Evolutionary conservation across 164 flowering plant genomes (phyloP).

Genomic region (Dillenia turbinata): DNA sequence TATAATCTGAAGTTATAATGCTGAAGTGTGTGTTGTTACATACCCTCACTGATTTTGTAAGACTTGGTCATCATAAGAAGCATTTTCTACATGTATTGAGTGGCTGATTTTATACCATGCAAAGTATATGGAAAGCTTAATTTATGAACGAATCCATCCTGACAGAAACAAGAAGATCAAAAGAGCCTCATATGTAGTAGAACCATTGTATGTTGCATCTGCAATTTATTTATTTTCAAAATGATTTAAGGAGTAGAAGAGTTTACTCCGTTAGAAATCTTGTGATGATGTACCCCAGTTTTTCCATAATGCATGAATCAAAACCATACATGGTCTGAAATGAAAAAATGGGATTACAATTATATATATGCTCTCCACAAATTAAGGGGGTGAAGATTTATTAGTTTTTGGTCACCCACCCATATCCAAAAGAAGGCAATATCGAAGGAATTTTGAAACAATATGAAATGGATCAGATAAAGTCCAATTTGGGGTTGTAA

Average conservation of each 20-base stretch:
- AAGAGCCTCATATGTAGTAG: too few species aligned
- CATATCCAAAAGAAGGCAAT: slow-evolving; percentile 93
- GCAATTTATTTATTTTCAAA: neutral
- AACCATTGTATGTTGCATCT: too few species aligned
- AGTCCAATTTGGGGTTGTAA: slow-evolving; percentile 55
- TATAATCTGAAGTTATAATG: too few species aligned
- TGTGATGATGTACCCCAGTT: slow-evolving; percentile 59
- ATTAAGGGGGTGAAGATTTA: neutral
- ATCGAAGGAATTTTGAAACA: slow-evolving; percentile 95
- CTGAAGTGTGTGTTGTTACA: too few species aligned
- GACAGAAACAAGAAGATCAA: too few species aligned
- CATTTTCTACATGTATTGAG: too few species aligned
- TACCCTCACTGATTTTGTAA: too few species aligned
- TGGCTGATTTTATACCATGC: too few species aligned
- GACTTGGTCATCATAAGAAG: too few species aligned
- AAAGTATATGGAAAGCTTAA: too few species aligned
- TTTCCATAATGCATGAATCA: slow-evolving; percentile 88
- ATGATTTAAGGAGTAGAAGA: neutral
- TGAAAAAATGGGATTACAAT: slow-evolving; percentile 1
- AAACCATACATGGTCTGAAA: slow-evolving; percentile 37
- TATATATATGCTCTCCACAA: neutral
- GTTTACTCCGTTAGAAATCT: slow-evolving; percentile 80
- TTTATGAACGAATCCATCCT: too few species aligned
- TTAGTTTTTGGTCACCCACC: slow-evolving; percentile 55
- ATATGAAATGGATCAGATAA: slow-evolving; percentile 84